Evolutionary conservation across 768 basidiomycete genomes (phyloP).

Genomic region (Boletus sp.): DNA sequence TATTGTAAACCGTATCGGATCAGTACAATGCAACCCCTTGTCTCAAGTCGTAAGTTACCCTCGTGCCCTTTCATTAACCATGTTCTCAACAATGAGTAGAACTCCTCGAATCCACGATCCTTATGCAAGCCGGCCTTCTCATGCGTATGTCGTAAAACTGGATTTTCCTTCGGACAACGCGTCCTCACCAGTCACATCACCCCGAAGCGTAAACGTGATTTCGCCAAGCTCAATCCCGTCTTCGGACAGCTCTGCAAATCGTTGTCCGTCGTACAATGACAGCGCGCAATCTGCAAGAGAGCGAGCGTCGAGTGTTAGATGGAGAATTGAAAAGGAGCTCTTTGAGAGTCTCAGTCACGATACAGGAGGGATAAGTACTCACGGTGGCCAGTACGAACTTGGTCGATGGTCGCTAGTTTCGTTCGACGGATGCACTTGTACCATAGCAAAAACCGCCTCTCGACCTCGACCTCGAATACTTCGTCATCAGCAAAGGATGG

Average conservation of each 20-base stretch:
- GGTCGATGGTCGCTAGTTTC: conserved; percentile 15
- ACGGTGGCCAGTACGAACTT: conserved; percentile 22
- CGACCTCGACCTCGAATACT: conserved; percentile 18
- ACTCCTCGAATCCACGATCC: not conserved
- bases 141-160: not conserved
- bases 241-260: conserved; percentile 10
- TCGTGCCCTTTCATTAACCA: not conserved
- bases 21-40: not conserved
- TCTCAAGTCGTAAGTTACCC: not conserved
- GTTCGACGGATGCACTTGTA: conserved; percentile 29
- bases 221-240: conserved; percentile 20
- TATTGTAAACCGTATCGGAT: not conserved
- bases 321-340: not conserved
- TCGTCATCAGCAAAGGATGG: conserved; percentile 16
- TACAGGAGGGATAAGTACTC: not conserved
- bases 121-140: not conserved
- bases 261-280: conserved; percentile 16
- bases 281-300: conserved; percentile 21
- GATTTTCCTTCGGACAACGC: not conserved
- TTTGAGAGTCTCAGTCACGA: not conserved
- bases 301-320: not conserved
- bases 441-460: conserved; percentile 17
- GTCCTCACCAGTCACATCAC: not conserved
- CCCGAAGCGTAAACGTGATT: conserved; percentile 18
- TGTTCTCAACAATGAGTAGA: not conserved